Conservation (phyloP, 768 basidiomycete genomes). For the Lyophyllum semitale region DNA sequence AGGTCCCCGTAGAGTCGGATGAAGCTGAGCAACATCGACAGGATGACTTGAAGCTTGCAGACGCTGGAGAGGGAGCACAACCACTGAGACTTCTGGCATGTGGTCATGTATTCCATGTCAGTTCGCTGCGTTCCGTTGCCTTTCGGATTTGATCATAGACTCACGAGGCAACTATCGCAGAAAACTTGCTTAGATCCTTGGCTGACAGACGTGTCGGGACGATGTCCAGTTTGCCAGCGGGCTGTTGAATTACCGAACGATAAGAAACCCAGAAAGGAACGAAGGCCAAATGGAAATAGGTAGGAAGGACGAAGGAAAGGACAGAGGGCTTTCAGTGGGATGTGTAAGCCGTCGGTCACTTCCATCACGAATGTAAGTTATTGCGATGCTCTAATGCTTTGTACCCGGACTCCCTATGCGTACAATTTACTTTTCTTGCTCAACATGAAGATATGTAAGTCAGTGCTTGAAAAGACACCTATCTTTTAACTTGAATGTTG, state of each 20-base stretch:
- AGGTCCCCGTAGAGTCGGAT: background rate
- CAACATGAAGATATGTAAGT: too few species aligned
- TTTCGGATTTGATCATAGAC: background rate
- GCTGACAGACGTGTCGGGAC: slow-evolving; percentile 81
- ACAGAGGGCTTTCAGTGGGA: too few species aligned
- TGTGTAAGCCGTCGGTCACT: too few species aligned
- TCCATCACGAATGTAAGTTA: too few species aligned
- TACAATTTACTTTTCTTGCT: too few species aligned
- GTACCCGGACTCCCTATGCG: too few species aligned
- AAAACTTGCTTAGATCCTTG: slow-evolving; percentile 91
- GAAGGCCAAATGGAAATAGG: background rate
- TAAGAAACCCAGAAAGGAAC: slow-evolving; percentile 9
- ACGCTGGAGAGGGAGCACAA: slow-evolving; percentile 76
- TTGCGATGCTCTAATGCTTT: too few species aligned
- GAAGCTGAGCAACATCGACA: slow-evolving; percentile 4
- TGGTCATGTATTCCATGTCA: slow-evolving; percentile 89
- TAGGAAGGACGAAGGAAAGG: background rate
- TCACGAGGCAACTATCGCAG: slow-evolving; percentile 35
- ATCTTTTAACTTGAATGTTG: too few species aligned
- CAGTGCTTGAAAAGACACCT: too few species aligned
- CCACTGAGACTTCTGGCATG: slow-evolving; percentile 77
- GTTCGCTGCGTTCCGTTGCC: slow-evolving; percentile 24
- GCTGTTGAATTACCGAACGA: slow-evolving; percentile 57
- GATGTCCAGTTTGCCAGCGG: slow-evolving; percentile 86
- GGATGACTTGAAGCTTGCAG: slow-evolving; percentile 51